Conservation (phyloP, 1,284 basidiomycete genomes). For the Ceratobasidium sp. region DNA sequence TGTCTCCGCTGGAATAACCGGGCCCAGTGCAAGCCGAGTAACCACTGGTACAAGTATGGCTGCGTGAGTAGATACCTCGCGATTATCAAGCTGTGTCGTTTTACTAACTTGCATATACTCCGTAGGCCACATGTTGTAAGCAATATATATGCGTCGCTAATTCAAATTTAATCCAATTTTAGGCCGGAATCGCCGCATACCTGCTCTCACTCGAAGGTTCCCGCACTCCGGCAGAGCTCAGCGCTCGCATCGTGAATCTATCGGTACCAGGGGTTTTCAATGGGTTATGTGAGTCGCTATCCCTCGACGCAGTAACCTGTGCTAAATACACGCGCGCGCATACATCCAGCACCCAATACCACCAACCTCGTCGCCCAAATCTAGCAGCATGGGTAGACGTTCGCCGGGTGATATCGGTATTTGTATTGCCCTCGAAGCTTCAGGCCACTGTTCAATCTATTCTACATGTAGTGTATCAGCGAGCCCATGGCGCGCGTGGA, state of each 20-base stretch:
- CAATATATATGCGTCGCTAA: neutral
- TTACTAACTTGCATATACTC: no score
- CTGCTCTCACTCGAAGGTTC: slow-evolving; percentile 22
- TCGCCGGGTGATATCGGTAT: no score
- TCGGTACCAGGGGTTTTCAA: slow-evolving; percentile 5
- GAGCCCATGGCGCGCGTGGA: no score
- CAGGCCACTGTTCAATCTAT: no score
- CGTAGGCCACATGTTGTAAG: slow-evolving; percentile 28
- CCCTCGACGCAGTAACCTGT: neutral
- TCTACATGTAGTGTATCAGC: no score
- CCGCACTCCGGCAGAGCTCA: slow-evolving; percentile 23
- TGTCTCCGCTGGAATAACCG: slow-evolving; percentile 11
- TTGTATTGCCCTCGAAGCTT: no score
- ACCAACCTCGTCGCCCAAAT: no score
- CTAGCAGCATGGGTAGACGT: no score
- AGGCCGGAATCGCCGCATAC: slow-evolving; percentile 29
- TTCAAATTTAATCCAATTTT: neutral
- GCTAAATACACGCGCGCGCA: neutral
- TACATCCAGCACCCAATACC: no score
- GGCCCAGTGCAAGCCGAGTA: slow-evolving; percentile 8
- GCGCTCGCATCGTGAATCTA: slow-evolving; percentile 16
- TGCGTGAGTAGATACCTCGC: slow-evolving; percentile 19
- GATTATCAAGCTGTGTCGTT: no score
- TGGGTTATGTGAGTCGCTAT: neutral
- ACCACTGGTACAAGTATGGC: slow-evolving; percentile 29